These are phyloP conservation scores for Rubia peregrina DNA, from an alignment of 305 asterid species.

Conservation along the genomic window DNA sequence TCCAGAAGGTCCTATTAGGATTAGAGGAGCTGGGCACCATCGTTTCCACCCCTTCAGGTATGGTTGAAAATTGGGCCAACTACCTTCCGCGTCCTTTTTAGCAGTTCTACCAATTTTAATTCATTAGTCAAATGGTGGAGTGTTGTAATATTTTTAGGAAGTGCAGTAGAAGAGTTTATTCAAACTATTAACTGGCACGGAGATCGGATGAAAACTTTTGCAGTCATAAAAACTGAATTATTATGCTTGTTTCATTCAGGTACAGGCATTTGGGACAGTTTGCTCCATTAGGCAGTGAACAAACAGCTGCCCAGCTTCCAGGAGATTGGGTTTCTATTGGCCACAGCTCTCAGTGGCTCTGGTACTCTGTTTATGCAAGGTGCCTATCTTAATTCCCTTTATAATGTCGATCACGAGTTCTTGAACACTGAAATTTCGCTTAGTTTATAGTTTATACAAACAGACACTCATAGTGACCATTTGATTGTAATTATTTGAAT, in stretches of 20 bases:
- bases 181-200: background rate
- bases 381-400: slow-evolving; percentile 17
- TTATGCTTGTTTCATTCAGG: slow-evolving; percentile 35
- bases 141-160: background rate
- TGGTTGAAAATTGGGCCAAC: slow-evolving; percentile 4
- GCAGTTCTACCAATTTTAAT: background rate
- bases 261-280: slow-evolving; percentile 96
- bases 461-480: background rate
- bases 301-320: slow-evolving; percentile 93
- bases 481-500: slow-evolving; percentile 15
- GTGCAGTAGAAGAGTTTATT: background rate
- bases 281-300: slow-evolving; percentile 97
- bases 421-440: background rate
- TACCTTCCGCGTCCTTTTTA: background rate
- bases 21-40: slow-evolving; percentile 94
- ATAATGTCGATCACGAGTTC: background rate
- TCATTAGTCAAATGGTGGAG: background rate
- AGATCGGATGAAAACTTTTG: background rate
- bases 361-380: slow-evolving; percentile 99
- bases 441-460: background rate
- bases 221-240: background rate
- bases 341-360: slow-evolving; percentile 87
- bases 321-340: slow-evolving; percentile 99
- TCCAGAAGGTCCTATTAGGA: slow-evolving; percentile 94
- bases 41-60: slow-evolving; percentile 95